These are phyloP conservation scores for Leccinellum rugosiceps DNA, from an alignment of 768 basidiomycete genomes.

Conservation along the genomic window DNA sequence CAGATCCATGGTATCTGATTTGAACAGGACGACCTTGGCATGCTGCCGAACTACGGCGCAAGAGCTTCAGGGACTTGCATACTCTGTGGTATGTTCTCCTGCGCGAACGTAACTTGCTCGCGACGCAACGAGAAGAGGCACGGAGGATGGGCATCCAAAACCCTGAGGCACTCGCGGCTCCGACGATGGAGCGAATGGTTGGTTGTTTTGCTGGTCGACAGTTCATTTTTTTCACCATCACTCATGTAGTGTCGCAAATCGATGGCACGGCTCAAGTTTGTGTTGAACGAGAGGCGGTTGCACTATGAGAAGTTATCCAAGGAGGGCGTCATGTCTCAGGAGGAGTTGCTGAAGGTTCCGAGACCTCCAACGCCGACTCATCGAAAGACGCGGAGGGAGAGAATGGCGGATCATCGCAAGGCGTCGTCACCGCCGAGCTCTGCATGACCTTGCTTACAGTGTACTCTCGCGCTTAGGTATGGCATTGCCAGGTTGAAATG, in stretches of 20 bases:
- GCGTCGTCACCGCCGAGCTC: not conserved
- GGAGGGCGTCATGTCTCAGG: slow-evolving; percentile 19
- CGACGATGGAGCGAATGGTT: slow-evolving; percentile 44
- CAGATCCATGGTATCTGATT: not conserved
- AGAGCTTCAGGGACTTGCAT: slow-evolving; percentile 92
- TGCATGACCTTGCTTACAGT: not conserved
- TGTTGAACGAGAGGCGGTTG: slow-evolving; percentile 85
- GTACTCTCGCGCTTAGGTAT: not conserved
- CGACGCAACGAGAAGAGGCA: slow-evolving; percentile 80
- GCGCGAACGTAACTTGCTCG: slow-evolving; percentile 86
- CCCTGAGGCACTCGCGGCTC: slow-evolving; percentile 25
- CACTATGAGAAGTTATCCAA: slow-evolving; percentile 55
- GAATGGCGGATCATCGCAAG: slow-evolving; percentile 17
- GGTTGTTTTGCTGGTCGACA: slow-evolving; percentile 10
- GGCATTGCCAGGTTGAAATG: slow-evolving; percentile 11
- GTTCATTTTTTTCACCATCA: not conserved
- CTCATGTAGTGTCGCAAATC: slow-evolving; percentile 76
- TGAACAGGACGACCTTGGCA: slow-evolving; percentile 84
- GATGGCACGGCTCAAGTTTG: slow-evolving; percentile 94
- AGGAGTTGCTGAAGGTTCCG: slow-evolving; percentile 14
- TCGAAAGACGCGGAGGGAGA: slow-evolving; percentile 22
- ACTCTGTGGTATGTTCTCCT: slow-evolving; percentile 91
- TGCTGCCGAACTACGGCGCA: slow-evolving; percentile 81
- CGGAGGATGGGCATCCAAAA: slow-evolving; percentile 53
- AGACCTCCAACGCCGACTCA: slow-evolving; percentile 11